These are phyloP conservation scores for Phoma sp. DNA, from an alignment of 2,329 filamentous ascomycete genomes.

Conservation along the genomic window DNA sequence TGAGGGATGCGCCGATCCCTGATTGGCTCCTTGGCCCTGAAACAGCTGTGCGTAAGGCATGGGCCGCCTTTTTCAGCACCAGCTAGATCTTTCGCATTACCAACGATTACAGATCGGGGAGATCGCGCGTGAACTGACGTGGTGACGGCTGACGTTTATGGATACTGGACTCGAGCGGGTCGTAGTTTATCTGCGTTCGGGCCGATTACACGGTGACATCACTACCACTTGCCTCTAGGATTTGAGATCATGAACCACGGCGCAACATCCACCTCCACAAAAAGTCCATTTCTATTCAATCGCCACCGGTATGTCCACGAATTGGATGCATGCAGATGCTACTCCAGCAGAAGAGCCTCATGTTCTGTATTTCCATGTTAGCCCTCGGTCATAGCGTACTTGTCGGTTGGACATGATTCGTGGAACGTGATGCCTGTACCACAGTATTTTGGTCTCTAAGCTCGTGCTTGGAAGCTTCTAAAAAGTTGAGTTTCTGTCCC, in stretches of 20 bases:
- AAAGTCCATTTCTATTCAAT: neutral
- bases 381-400: neutral
- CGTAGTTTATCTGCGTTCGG: neutral
- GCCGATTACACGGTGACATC: conserved; percentile 8
- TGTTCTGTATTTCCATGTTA: neutral
- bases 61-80: conserved; percentile 11
- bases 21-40: conserved; percentile 15
- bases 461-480: conserved; percentile 2
- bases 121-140: conserved; percentile 21
- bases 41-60: conserved; percentile 1
- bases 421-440: neutral
- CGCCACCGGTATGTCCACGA: neutral
- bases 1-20: conserved; percentile 14
- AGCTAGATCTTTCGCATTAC: conserved; percentile 23
- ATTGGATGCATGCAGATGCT: neutral
- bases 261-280: neutral
- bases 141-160: conserved; percentile 5
- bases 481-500: neutral
- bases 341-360: neutral
- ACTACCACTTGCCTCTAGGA: neutral
- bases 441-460: neutral
- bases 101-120: conserved; percentile 11
- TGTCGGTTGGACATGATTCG: neutral
- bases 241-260: neutral
- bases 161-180: neutral